These are phyloP conservation scores for Terana coerulea DNA, from an alignment of 768 basidiomycete genomes.

Conservation along the genomic window DNA sequence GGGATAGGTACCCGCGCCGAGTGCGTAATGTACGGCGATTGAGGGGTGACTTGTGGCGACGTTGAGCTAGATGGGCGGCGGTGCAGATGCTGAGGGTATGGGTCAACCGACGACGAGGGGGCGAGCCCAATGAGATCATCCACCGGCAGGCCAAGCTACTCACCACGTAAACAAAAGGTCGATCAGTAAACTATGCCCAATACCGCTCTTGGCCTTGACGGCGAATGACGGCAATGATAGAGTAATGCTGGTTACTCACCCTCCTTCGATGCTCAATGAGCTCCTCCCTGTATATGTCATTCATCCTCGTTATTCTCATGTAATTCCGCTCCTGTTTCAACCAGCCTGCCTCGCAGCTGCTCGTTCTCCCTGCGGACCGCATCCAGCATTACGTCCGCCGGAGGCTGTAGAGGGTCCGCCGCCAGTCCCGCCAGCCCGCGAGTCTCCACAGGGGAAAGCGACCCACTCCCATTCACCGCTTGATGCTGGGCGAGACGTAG, in stretches of 20 bases:
- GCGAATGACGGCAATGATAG: background rate
- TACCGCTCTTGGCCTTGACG: background rate
- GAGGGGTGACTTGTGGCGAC: slow-evolving; percentile 35
- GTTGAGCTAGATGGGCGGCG: slow-evolving; percentile 52
- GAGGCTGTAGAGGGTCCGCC: slow-evolving; percentile 26
- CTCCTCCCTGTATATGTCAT: slow-evolving; percentile 84
- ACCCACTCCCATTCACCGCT: slow-evolving; percentile 31
- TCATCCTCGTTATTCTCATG: slow-evolving; percentile 66
- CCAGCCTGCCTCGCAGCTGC: slow-evolving; percentile 58
- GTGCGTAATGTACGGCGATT: slow-evolving; percentile 18
- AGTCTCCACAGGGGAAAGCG: slow-evolving; percentile 19
- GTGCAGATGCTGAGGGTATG: slow-evolving; percentile 70
- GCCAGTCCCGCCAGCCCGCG: slow-evolving; percentile 10
- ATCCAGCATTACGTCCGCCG: slow-evolving; percentile 62
- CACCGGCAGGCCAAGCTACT: slow-evolving; percentile 70
- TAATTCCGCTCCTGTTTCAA: slow-evolving; percentile 77
- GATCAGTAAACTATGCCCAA: slow-evolving; percentile 2
- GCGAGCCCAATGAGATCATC: slow-evolving; percentile 73
- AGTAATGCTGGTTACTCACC: slow-evolving; percentile 48
- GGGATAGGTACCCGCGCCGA: slow-evolving; percentile 69
- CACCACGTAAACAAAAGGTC: too few species aligned
- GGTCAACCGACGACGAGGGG: slow-evolving; percentile 46
- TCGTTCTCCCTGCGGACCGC: slow-evolving; percentile 81
- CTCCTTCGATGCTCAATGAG: slow-evolving; percentile 71
- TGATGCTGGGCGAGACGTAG: slow-evolving; percentile 59